Percentiles rank a stretch among this genome's conserved stretches.
Conservation (phyloP, 108 stramenopile species). For the Skeletonema menzelii region DNA sequence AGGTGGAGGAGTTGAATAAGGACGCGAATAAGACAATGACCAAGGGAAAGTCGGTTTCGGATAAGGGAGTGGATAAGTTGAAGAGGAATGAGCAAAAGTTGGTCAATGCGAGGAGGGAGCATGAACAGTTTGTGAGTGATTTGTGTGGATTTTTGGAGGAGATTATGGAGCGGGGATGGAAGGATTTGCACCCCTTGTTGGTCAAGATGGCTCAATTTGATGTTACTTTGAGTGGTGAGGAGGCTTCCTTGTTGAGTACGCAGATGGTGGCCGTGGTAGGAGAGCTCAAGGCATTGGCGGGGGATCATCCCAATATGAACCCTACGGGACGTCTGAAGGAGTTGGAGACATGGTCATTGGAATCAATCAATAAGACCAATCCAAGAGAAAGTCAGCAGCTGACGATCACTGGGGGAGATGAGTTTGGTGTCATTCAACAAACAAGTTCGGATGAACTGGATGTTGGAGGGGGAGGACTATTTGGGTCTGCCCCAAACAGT, state of each 20-base stretch:
- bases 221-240: constrained; percentile 61
- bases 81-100: constrained; percentile 80
- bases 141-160: constrained; percentile 78
- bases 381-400: constrained; percentile 9
- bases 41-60: constrained; percentile 72
- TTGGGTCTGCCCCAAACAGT: constrained; percentile 17
- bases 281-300: constrained; percentile 57
- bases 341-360: constrained; percentile 52
- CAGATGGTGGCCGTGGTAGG: constrained; percentile 51
- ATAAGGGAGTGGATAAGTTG: constrained; percentile 61
- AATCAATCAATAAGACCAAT: constrained; percentile 43
- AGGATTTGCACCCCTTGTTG: constrained; percentile 79
- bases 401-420: constrained; percentile 35
- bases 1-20: constrained; percentile 69
- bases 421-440: not conserved
- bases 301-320: constrained; percentile 52
- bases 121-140: constrained; percentile 58
- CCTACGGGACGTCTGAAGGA: constrained; percentile 72
- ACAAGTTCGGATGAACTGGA: constrained; percentile 15
- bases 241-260: constrained; percentile 45
- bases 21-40: constrained; percentile 61
- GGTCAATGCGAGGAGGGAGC: constrained; percentile 53
- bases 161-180: constrained; percentile 77
- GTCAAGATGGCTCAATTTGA: constrained; percentile 82
- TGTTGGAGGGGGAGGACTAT: constrained; percentile 34